These are phyloP conservation scores for Tylopilus felleus DNA, from an alignment of 768 basidiomycete genomes.

Conservation along the genomic window DNA sequence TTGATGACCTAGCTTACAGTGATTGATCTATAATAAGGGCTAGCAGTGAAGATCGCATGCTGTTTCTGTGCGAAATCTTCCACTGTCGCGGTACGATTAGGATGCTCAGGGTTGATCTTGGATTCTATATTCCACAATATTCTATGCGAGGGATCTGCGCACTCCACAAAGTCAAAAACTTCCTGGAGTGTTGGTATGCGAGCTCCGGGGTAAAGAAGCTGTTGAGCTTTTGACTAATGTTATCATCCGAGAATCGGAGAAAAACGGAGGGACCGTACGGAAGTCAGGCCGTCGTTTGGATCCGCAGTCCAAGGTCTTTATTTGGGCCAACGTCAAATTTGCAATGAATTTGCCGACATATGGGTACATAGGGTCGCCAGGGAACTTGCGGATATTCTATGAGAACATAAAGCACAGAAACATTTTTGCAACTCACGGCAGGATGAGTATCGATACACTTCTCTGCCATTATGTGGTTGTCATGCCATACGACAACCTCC, in stretches of 20 bases:
- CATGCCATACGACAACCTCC: constrained; percentile 77
- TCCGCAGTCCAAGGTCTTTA: constrained; percentile 80
- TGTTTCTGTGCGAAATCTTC: constrained; percentile 63
- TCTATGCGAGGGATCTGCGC: constrained; percentile 60
- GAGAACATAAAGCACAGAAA: neutral
- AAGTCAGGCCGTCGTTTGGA: constrained; percentile 56
- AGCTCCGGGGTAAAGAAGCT: constrained; percentile 62
- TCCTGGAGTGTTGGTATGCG: constrained; percentile 72
- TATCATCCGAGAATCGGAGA: neutral
- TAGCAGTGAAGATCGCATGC: constrained; percentile 52
- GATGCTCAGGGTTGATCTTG: constrained; percentile 58
- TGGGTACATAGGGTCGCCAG: constrained; percentile 59
- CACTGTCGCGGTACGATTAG: constrained; percentile 50
- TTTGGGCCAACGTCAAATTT: constrained; percentile 74
- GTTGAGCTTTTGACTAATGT: constrained; percentile 44
- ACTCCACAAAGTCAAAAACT: constrained; percentile 72
- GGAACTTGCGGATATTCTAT: constrained; percentile 37
- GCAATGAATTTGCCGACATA: constrained; percentile 76
- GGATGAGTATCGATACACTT: constrained; percentile 73
- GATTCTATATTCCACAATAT: constrained; percentile 79
- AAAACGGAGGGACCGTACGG: constrained; percentile 41
- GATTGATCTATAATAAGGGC: constrained; percentile 60
- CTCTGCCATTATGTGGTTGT: constrained; percentile 55
- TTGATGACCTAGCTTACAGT: constrained; percentile 43
- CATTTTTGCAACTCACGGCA: constrained; percentile 40